Conservation (phyloP, 805 yeast genomes). For the Alloascoidea hylecoeti region DNA sequence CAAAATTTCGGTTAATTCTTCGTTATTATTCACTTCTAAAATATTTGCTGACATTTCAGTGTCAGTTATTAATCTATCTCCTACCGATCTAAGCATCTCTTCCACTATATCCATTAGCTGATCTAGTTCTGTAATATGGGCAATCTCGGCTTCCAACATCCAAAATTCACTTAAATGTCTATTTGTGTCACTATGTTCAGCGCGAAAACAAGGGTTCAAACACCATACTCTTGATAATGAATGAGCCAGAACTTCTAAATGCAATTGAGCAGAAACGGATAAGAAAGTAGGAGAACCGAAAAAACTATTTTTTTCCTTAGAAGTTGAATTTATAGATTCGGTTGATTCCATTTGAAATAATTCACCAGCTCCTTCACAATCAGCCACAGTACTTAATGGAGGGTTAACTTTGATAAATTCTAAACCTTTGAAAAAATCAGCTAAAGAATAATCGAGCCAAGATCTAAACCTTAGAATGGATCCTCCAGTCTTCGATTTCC, state of each 20-base stretch:
- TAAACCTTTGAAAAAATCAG: constrained; percentile 34
- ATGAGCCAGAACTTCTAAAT: constrained; percentile 66
- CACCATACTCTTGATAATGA: constrained; percentile 80
- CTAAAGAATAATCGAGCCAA: constrained; percentile 36
- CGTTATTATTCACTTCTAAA: constrained; percentile 16
- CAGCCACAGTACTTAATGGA: constrained; percentile 78
- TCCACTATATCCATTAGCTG: constrained; percentile 60
- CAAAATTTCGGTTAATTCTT: constrained; percentile 21
- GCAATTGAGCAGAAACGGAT: constrained; percentile 88
- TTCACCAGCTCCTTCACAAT: constrained; percentile 98
- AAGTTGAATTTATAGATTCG: constrained; percentile 15
- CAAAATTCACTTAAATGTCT: constrained; percentile 91
- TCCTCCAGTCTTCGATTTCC: constrained; percentile 52
- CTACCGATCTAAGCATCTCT: constrained; percentile 45
- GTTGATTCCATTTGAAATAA: constrained; percentile 44
- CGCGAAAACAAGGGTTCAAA: constrained; percentile 83
- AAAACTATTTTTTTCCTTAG: constrained; percentile 21
- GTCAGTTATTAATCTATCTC: constrained; percentile 9
- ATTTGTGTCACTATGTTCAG: constrained; percentile 83
- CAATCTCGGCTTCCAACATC: constrained; percentile 92
- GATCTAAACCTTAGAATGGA: constrained; percentile 67
- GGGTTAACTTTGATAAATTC: constrained; percentile 67
- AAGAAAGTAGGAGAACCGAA: constrained; percentile 58
- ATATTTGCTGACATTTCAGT: constrained; percentile 10
- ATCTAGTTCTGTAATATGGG: constrained; percentile 38